A percentile compares a stretch with the other conserved stretches of the same genome.
These are phyloP conservation scores for Aspergillus quadricinctus DNA, from an alignment of 2,329 filamentous ascomycete genomes.

Conservation along the genomic window DNA sequence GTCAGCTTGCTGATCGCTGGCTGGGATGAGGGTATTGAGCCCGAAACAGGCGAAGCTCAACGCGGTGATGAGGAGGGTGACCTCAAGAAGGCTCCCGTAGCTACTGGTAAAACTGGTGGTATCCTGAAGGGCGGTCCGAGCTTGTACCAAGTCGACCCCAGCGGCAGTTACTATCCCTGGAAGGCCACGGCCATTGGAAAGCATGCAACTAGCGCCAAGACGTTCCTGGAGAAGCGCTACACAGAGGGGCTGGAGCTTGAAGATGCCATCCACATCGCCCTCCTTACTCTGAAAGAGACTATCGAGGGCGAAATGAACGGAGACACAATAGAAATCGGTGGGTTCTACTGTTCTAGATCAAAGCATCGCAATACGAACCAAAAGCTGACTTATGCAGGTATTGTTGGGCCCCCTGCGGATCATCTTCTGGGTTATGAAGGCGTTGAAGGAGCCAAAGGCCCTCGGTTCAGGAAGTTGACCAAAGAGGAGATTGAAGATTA, in stretches of 20 bases:
- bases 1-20: conserved; percentile 93
- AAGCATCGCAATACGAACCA: not conserved
- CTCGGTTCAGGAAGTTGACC: conserved; percentile 62
- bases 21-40: conserved; percentile 95
- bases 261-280: conserved; percentile 96
- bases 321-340: conserved; percentile 96
- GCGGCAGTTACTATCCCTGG: conserved; percentile 98
- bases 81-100: conserved; percentile 56
- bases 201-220: conserved; percentile 97
- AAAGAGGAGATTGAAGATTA: conserved; percentile 99
- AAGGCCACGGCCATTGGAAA: conserved; percentile 99
- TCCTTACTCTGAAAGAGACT: conserved; percentile 96
- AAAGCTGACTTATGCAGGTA: conserved; percentile 56
- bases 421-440: conserved; percentile 78
- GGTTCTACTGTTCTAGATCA: conserved; percentile 28
- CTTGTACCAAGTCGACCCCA: conserved; percentile 98
- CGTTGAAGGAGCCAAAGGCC: conserved; percentile 39
- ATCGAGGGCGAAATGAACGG: conserved; percentile 99
- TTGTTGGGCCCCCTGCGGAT: conserved; percentile 90
- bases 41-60: conserved; percentile 65
- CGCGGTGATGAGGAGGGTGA: conserved; percentile 53
- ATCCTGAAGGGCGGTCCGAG: conserved; percentile 94
- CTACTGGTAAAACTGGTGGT: conserved; percentile 81
- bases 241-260: conserved; percentile 95
- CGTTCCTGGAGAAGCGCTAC: conserved; percentile 98